Evolutionary conservation across 805 yeast species (phyloP).

Genomic region (Wickerhamomyces ciferrii): DNA sequence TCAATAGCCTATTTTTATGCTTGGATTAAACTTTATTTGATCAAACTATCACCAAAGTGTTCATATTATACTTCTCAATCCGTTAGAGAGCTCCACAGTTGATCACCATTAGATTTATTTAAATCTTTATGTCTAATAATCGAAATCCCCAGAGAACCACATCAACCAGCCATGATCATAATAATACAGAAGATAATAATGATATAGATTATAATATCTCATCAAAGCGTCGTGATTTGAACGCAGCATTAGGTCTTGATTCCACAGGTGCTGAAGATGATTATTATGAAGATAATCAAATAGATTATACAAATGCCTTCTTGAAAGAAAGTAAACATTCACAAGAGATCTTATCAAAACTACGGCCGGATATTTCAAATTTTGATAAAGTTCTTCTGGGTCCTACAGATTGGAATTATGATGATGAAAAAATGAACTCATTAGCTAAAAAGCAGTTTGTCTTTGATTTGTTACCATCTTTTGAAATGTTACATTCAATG

Average conservation of each 20-base stretch:
- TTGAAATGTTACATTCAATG: slow-evolving; percentile 56
- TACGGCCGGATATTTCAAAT: not conserved
- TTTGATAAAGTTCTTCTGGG: not conserved
- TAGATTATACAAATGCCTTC: not conserved
- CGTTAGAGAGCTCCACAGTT: too few species aligned
- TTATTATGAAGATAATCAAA: not conserved
- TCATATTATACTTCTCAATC: too few species aligned
- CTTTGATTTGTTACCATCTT: slow-evolving; percentile 61
- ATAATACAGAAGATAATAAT: too few species aligned
- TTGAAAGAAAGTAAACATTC: not conserved
- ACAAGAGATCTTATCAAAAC: not conserved
- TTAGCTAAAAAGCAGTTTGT: slow-evolving; percentile 8
- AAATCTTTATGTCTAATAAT: too few species aligned
- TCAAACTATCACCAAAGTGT: too few species aligned
- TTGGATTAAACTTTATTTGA: too few species aligned
- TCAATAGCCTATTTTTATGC: too few species aligned
- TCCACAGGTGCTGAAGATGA: not conserved
- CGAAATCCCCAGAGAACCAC: not conserved
- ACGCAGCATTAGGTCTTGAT: not conserved
- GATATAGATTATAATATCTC: too few species aligned
- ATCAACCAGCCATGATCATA: not conserved
- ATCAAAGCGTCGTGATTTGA: not conserved
- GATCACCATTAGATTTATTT: too few species aligned
- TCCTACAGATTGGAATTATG: not conserved
- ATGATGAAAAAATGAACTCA: slow-evolving; percentile 1